phyloP scores from a whole-genome alignment of 768 basidiomycete species.

The Chalciporus sphaerocephalus region DNA sequence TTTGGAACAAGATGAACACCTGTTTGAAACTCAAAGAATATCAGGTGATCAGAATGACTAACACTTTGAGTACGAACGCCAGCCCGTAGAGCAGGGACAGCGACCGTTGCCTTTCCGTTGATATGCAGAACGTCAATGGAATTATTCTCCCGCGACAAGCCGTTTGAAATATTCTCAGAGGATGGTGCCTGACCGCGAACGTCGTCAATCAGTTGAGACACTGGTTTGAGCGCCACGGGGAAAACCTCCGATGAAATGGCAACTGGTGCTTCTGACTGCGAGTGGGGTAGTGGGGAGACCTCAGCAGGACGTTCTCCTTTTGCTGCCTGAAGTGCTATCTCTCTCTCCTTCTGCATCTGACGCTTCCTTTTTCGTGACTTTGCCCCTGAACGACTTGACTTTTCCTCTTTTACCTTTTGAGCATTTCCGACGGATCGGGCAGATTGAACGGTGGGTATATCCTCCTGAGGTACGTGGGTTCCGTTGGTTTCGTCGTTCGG shows the following conservation, averaged over 20 bases:
- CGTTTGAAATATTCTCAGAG: not conserved
- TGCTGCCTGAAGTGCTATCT: not conserved
- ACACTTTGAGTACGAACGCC: constrained; percentile 28
- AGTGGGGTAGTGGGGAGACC: not conserved
- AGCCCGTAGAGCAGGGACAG: constrained; percentile 11
- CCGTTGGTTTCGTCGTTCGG: too few species aligned
- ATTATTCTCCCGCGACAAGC: not conserved
- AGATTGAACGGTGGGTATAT: not conserved
- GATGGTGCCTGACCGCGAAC: not conserved
- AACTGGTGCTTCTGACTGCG: constrained; percentile 3
- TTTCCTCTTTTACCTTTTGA: constrained; percentile 9
- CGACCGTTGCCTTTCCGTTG: not conserved
- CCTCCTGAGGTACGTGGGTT: not conserved
- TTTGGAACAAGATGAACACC: constrained; percentile 1
- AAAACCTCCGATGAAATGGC: not conserved
- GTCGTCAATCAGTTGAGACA: not conserved
- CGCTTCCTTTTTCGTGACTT: constrained; percentile 4
- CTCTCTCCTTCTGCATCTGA: constrained; percentile 8
- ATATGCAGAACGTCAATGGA: not conserved
- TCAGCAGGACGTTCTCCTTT: not conserved
- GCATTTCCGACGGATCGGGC: not conserved
- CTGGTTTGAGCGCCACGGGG: not conserved
- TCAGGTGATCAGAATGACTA: constrained; percentile 11
- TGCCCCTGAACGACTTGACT: too few species aligned
- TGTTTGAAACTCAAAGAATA: not conserved